A percentile compares a stretch with the other conserved stretches of the same genome.
Conservation (phyloP, 257 asterid species). For the Voacanga thouarsii region DNA sequence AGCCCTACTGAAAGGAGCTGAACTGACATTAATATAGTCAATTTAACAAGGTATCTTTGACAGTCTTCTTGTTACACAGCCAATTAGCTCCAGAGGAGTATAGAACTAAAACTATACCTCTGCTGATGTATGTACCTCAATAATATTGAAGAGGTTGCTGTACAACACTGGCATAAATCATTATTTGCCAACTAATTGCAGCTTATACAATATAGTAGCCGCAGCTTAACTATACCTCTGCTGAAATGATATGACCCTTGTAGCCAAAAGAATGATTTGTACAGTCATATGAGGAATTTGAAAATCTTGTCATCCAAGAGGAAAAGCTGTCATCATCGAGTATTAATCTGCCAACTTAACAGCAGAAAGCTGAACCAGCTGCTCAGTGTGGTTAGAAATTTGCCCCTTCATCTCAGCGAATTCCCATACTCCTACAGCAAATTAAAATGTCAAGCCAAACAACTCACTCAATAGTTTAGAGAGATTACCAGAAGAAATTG, state of each 20-base stretch:
- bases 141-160: slow-evolving; percentile 13
- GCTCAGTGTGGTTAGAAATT: not conserved
- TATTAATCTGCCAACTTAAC: slow-evolving; percentile 9
- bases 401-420: slow-evolving; percentile 10
- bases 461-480: not conserved
- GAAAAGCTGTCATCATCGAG: not conserved
- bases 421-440: slow-evolving; percentile 29
- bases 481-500: not conserved
- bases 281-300: not conserved
- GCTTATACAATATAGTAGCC: not conserved
- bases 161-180: slow-evolving; percentile 15
- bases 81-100: slow-evolving; percentile 3
- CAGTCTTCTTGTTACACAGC: not conserved
- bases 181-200: not conserved
- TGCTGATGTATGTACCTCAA: slow-evolving; percentile 11
- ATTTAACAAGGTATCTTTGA: slow-evolving; percentile 4
- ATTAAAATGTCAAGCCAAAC: slow-evolving; percentile 8
- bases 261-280: slow-evolving; percentile 13
- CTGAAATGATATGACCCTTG: not conserved
- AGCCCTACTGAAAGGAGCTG: slow-evolving; percentile 5
- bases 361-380: not conserved
- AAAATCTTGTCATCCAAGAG: not conserved
- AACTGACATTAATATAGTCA: slow-evolving; percentile 5
- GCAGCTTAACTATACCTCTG: not conserved
- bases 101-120: not conserved